Evolutionary conservation across 495 filamentous ascomycete genomes (phyloP).

Genomic region (Daldinia concentrica): DNA sequence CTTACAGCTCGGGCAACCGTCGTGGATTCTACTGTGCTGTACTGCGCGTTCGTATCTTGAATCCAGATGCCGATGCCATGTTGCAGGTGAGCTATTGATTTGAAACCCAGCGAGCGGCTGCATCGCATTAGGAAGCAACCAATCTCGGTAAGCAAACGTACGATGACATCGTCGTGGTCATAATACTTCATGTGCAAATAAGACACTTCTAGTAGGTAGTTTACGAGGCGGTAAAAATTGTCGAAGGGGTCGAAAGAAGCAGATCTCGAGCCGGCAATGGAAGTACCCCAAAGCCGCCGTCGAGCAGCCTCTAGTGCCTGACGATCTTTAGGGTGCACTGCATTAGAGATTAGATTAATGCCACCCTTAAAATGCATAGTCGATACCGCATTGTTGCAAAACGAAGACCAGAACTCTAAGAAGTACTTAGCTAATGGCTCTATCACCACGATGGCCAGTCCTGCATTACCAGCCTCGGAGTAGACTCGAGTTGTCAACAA

Average conservation of each 20-base stretch:
- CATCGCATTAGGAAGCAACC: constrained; percentile 51
- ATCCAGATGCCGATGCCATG: constrained; percentile 69
- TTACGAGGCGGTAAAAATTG: constrained; percentile 65
- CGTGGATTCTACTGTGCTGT: constrained; percentile 46
- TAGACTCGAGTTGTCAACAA: constrained; percentile 66
- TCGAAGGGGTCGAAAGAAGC: constrained; percentile 67
- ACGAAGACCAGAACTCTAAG: constrained; percentile 34
- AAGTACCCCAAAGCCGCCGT: constrained; percentile 67
- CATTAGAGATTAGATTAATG: constrained; percentile 49
- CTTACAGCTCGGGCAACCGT: constrained; percentile 50
- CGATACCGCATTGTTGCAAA: constrained; percentile 3
- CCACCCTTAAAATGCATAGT: constrained; percentile 46
- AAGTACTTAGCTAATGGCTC: constrained; percentile 74
- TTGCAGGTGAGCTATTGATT: constrained; percentile 64
- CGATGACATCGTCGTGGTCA: constrained; percentile 37
- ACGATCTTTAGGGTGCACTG: constrained; percentile 60
- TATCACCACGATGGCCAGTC: constrained; percentile 67
- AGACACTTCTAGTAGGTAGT: constrained; percentile 52
- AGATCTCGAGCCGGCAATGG: constrained; percentile 52
- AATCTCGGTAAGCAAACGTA: constrained; percentile 48
- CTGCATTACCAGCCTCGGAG: constrained; percentile 71
- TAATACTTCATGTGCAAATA: constrained; percentile 52
- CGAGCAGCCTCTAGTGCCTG: constrained; percentile 66
- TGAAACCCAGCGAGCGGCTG: constrained; percentile 49
- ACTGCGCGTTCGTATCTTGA: constrained; percentile 57